Base-by-base conservation (phyloP, 1,284 basidiomycete species). In the Agaricales sp. region DNA sequence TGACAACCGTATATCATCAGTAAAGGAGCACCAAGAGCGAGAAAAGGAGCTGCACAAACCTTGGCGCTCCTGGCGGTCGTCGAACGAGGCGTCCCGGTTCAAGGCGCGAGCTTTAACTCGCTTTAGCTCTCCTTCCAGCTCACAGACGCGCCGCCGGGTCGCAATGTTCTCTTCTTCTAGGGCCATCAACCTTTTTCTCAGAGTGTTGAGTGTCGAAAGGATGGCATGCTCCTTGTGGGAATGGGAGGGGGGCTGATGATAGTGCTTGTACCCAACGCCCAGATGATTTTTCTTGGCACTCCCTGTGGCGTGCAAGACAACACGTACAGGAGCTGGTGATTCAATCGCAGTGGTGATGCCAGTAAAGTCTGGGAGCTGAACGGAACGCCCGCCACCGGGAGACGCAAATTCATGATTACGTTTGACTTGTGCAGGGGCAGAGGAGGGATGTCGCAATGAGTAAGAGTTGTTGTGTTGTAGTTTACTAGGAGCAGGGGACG, bases 81-180 rank as follows among this genome's bases (percentile, higher is more conserved):
- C 16, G 18, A 8, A 18, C 23, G 39, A 41, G 4, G 39, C 39
- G 18, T 41, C 8, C 69, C 26, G 62, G 61, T 37, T 58, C 57
- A 38, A 60, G 54, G 58, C 55, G 8, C 39, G 6, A 11, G 74
- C 73, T 60, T 83, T 86, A 57, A 85, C 88, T 2, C 76, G 71
- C 54, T 88, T 83, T 2, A 93, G 71, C 60, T 93, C 91, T 47
- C 74, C 67, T 63, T 94, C 91, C 3, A 94, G 73, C 58, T 93
- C 90, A 37, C 78, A 68, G 18, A 93, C 84, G 12, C 90, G 74
- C 18, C 84, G 70, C 1, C 87, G 72, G 1, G 88, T 88, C 3
- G 87, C 75, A 3, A 80, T 72, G 56, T 92, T 92, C 60, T 93
- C 88, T 1, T 79, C 77, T 58, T 92, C 87, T 1, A 93, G 72